Percentiles rank a stretch among this genome's conserved stretches.
Evolutionary conservation across 2,329 filamentous ascomycete genomes (phyloP).

Genomic region (Beauveria varroae): DNA sequence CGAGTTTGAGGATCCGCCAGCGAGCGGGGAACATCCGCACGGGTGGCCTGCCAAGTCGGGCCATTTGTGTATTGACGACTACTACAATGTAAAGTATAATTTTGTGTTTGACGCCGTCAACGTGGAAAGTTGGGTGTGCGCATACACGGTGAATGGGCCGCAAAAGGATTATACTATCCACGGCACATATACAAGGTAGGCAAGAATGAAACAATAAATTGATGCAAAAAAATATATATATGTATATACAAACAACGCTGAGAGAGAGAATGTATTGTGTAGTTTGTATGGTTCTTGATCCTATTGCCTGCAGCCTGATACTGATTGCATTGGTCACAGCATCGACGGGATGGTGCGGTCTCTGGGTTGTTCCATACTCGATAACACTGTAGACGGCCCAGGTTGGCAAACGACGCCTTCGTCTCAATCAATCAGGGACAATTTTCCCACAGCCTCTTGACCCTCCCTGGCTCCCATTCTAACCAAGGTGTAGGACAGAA

Average conservation of each 20-base stretch:
- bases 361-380: too few relatives aligned
- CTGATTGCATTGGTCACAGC: too few relatives aligned
- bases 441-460: too few relatives aligned
- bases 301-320: too few relatives aligned
- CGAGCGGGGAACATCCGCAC: conserved; percentile 21
- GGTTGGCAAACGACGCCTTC: too few relatives aligned
- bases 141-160: conserved; percentile 61
- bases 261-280: neutral
- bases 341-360: too few relatives aligned
- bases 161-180: conserved; percentile 64
- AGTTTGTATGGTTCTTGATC: too few relatives aligned
- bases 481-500: too few relatives aligned
- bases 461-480: too few relatives aligned
- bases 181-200: conserved; percentile 36
- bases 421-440: too few relatives aligned
- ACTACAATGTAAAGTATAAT: conserved; percentile 62
- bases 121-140: conserved; percentile 50
- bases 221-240: neutral
- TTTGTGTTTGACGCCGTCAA: conserved; percentile 55
- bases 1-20: conserved; percentile 44
- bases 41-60: conserved; percentile 59
- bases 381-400: too few relatives aligned
- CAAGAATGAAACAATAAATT: too few relatives aligned
- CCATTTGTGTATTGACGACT: conserved; percentile 65
- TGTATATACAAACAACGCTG: neutral